phyloP scores from a whole-genome alignment of 1,284 basidiomycete genomes.

The Ceratobasidium sp. region DNA sequence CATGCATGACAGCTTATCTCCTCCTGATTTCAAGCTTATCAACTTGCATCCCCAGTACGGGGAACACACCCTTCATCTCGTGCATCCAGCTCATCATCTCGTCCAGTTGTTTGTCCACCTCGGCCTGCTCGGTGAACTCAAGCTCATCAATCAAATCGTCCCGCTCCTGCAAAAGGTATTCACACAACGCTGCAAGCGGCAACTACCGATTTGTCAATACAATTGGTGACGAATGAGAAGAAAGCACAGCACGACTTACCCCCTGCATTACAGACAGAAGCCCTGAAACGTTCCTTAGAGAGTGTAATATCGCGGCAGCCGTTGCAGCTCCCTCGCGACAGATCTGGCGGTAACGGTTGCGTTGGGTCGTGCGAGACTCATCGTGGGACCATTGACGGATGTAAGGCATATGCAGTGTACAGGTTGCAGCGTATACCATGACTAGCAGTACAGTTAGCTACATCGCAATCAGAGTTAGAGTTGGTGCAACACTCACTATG shows the following conservation, averaged over 20 bases:
- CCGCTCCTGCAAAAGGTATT: slow-evolving; percentile 30
- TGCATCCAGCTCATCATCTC: slow-evolving; percentile 37
- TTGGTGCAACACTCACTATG: slow-evolving; percentile 17
- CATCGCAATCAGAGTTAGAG: too few relatives aligned
- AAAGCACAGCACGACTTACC: slow-evolving; percentile 13
- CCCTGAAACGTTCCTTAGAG: not conserved
- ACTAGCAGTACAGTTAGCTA: too few relatives aligned
- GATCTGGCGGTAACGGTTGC: slow-evolving; percentile 19
- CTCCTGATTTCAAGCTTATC: slow-evolving; percentile 23
- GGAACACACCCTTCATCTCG: slow-evolving; percentile 12
- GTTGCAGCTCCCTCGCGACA: slow-evolving; percentile 22
- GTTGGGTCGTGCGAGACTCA: not conserved
- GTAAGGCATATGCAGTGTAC: slow-evolving; percentile 32
- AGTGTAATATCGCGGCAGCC: slow-evolving; percentile 17
- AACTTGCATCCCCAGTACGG: slow-evolving; percentile 31
- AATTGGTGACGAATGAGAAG: not conserved
- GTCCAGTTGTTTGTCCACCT: slow-evolving; percentile 27
- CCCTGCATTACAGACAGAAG: slow-evolving; percentile 24
- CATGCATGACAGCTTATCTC: not conserved
- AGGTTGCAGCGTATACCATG: slow-evolving; percentile 28
- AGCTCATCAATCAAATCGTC: slow-evolving; percentile 34
- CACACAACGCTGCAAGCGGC: slow-evolving; percentile 27
- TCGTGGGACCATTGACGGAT: slow-evolving; percentile 31
- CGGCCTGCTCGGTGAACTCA: slow-evolving; percentile 35
- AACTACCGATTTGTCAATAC: not conserved